Conservation (phyloP, 495 filamentous ascomycete species). For the Beverwykella pulmonaria region DNA sequence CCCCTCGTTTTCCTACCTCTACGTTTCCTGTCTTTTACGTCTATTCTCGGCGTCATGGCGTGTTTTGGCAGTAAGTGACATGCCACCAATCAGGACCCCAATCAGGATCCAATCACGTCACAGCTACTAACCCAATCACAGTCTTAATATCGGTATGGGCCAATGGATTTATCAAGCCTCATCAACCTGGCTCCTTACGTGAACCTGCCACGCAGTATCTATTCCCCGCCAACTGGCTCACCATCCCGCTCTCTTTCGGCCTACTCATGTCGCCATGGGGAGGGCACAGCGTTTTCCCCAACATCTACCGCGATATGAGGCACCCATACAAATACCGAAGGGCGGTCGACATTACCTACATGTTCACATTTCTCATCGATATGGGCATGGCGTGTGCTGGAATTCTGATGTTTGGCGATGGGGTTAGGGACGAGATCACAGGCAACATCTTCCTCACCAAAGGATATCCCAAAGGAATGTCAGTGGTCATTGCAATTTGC, state of each 20-base stretch:
- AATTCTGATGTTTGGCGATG: conserved; percentile 90
- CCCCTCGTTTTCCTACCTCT: conserved; percentile 87
- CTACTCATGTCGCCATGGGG: conserved; percentile 97
- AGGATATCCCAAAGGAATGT: conserved; percentile 74
- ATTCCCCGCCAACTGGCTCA: conserved; percentile 84
- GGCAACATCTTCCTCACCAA: conserved; percentile 75
- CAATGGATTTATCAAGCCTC: conserved; percentile 81
- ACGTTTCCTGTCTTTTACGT: conserved; percentile 82
- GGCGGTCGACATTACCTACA: conserved; percentile 77
- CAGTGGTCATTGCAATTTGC: conserved; percentile 77
- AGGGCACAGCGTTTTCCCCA: conserved; percentile 92
- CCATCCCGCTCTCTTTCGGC: conserved; percentile 90
- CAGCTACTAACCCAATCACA: conserved; percentile 45
- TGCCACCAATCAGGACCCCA: conserved; percentile 1
- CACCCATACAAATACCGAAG: conserved; percentile 83
- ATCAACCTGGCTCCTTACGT: conserved; percentile 78
- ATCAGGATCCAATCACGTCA: conserved; percentile 2
- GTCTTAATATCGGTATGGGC: conserved; percentile 79
- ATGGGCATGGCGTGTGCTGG: conserved; percentile 77
- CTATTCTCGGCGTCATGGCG: conserved; percentile 84
- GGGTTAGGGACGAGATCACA: conserved; percentile 83
- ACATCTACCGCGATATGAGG: conserved; percentile 97
- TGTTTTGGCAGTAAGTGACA: conserved; percentile 76
- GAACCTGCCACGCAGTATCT: conserved; percentile 79
- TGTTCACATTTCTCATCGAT: conserved; percentile 87